Conservation (phyloP, 352 stramenopile species). For the Phytophthora pistaciae region DNA sequence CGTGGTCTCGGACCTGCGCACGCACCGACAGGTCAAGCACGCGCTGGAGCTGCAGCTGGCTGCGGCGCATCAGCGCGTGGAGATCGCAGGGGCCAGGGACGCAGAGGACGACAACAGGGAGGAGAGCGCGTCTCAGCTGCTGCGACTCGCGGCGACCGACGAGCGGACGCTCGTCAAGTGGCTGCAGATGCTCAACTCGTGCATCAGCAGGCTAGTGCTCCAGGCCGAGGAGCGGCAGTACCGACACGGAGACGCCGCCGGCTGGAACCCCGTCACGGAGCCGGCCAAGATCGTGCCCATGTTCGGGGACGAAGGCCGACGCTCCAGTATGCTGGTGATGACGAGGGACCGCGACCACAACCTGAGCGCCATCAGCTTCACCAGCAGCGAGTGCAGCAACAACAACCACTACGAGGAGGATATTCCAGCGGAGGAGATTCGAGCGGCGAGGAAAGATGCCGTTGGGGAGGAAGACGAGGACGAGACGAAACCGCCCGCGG, state of each 20-base stretch:
- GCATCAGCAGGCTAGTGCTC: conserved; percentile 55
- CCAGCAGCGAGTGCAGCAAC: conserved; percentile 48
- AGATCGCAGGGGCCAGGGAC: conserved; percentile 4
- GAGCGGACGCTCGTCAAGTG: conserved; percentile 49
- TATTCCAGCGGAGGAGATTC: conserved; percentile 40
- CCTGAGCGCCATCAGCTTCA: conserved; percentile 36
- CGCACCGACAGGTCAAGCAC: conserved; percentile 53
- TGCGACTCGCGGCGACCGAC: conserved; percentile 53
- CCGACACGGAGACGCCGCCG: conserved; percentile 23
- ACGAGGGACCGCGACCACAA: conserved; percentile 31
- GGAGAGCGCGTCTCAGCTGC: conserved; percentile 20
- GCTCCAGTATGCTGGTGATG: conserved; percentile 22
- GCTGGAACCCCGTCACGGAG: conserved; percentile 29
- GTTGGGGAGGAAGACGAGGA: conserved; percentile 24
- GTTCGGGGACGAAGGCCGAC: conserved; percentile 37
- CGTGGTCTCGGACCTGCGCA: conserved; percentile 58
- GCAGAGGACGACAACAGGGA: conserved; percentile 9
- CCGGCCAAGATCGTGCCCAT: conserved; percentile 42
- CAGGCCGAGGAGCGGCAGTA: conserved; percentile 46
- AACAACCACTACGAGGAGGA: conserved; percentile 42
- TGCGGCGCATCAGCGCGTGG: conserved; percentile 20
- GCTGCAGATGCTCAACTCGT: conserved; percentile 55
- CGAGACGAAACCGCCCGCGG: conserved; percentile 20
- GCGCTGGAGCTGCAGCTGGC: conserved; percentile 61
- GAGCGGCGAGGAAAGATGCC: conserved; percentile 33